Conservation (phyloP, 495 filamentous ascomycete genomes). For the Penicillium maclennaniae region DNA sequence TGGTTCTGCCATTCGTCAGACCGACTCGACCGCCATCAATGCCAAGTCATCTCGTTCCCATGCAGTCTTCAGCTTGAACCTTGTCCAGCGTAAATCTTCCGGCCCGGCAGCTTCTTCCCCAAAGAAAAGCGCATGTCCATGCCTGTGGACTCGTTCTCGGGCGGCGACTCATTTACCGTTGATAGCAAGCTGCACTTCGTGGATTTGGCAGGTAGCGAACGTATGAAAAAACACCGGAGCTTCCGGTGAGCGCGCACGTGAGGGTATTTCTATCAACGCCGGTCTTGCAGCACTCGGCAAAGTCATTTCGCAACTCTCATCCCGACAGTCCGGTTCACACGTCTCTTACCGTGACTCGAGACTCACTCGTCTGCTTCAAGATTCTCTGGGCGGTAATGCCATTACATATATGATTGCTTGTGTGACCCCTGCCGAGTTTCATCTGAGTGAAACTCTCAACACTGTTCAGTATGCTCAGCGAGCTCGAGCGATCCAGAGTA, state of each 20-base stretch:
- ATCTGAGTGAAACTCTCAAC: conserved; percentile 95
- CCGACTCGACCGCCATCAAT: conserved; percentile 98
- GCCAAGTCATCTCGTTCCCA: conserved; percentile 98
- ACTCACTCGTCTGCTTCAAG: conserved; percentile 91
- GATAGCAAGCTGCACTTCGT: conserved; percentile 99
- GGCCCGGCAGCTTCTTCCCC: conserved; percentile 46
- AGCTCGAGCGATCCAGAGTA: conserved; percentile 94
- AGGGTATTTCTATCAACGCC: conserved; percentile 98
- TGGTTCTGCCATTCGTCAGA: conserved; percentile 92
- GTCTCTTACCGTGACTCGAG: conserved; percentile 98
- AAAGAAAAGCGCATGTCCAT: conserved; percentile 87
- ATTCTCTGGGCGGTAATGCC: conserved; percentile 96
- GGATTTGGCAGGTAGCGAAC: conserved; percentile 94
- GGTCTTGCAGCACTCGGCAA: conserved; percentile 94
- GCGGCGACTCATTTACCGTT: conserved; percentile 70
- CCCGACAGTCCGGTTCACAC: conserved; percentile 79
- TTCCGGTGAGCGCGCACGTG: conserved; percentile 89
- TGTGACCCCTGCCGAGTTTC: conserved; percentile 94
- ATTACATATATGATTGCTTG: conserved; percentile 99
- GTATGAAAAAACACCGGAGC: conserved; percentile 97
- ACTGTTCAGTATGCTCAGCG: conserved; percentile 96
- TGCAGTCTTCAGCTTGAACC: conserved; percentile 92
- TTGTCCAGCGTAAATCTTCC: conserved; percentile 78
- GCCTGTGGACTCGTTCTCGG: conserved; percentile 75
- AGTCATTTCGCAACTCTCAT: conserved; percentile 97